phyloP scores from a whole-genome alignment of 2,329 filamentous ascomycete genomes.

The Colletotrichum lupini region DNA sequence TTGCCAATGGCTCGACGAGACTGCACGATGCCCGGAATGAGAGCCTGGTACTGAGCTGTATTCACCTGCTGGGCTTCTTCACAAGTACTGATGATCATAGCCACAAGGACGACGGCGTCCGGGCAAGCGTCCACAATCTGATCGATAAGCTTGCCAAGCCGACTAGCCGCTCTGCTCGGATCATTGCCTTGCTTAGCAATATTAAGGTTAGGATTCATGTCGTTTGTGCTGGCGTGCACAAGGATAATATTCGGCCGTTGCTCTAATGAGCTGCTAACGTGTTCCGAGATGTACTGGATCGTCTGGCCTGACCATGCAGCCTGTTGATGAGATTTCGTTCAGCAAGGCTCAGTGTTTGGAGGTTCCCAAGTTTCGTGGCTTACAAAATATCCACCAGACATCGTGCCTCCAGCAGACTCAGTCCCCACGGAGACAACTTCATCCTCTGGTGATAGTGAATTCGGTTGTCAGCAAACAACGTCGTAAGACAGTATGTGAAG shows the following conservation, averaged over 20 bases:
- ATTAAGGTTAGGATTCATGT: conserved; percentile 21
- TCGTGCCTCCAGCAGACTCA: conserved; percentile 37
- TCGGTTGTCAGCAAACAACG: too few relatives aligned
- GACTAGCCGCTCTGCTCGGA: conserved; percentile 39
- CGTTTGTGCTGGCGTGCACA: conserved; percentile 43
- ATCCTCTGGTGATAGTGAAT: conserved; percentile 29
- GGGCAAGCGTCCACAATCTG: conserved; percentile 43
- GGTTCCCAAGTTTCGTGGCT: conserved; percentile 18
- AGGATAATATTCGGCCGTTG: conserved; percentile 48
- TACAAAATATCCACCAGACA: conserved; percentile 47
- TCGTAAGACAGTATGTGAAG: too few relatives aligned
- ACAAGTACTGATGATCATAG: conserved; percentile 47
- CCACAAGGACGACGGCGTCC: conserved; percentile 46
- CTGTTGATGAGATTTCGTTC: conserved; percentile 31
- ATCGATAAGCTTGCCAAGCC: conserved; percentile 46
- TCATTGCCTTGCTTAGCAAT: conserved; percentile 46
- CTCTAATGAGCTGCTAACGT: conserved; percentile 43
- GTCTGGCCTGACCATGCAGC: conserved; percentile 50
- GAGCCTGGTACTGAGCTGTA: conserved; percentile 40
- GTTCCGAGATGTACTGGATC: conserved; percentile 46
- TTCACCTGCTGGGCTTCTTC: conserved; percentile 37
- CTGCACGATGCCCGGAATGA: conserved; percentile 43
- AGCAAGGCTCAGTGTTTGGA: neutral
- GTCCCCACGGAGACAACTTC: conserved; percentile 46
- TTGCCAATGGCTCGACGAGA: conserved; percentile 39